Evolutionary conservation across 768 basidiomycete species (phyloP).

Genomic region (Coprinellus micaceus): DNA sequence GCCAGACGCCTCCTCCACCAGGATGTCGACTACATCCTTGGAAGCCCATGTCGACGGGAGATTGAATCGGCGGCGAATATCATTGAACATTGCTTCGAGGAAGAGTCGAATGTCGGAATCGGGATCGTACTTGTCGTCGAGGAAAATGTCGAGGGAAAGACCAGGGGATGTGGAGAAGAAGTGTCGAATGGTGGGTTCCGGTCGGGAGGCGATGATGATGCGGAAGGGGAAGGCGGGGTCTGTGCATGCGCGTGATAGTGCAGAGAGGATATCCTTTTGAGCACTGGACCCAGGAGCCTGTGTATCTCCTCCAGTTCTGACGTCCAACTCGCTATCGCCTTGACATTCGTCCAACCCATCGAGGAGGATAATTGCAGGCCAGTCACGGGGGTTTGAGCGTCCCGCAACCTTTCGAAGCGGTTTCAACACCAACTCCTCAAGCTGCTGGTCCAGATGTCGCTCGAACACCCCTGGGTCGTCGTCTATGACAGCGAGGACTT

Average conservation of each 20-base stretch:
- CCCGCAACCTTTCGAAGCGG: too few relatives aligned
- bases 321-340: too few relatives aligned
- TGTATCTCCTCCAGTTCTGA: neutral
- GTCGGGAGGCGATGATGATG: neutral
- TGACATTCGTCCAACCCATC: too few relatives aligned
- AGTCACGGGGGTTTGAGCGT: too few relatives aligned
- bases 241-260: neutral
- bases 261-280: neutral
- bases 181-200: neutral
- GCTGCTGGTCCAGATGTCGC: neutral
- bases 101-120: too few relatives aligned
- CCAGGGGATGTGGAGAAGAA: neutral
- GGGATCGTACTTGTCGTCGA: too few relatives aligned
- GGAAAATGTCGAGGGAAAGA: neutral
- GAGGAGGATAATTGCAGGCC: too few relatives aligned
- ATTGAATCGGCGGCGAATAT: neutral
- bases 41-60: neutral
- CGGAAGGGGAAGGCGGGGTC: too few relatives aligned
- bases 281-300: too few relatives aligned
- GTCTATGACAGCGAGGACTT: too few relatives aligned
- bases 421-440: neutral
- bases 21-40: neutral
- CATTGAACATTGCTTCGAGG: too few relatives aligned
- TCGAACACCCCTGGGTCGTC: neutral
- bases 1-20: too few relatives aligned